phyloP scores from a whole-genome alignment of 2,329 filamentous ascomycete genomes.

The Fusarium ambrosium region DNA sequence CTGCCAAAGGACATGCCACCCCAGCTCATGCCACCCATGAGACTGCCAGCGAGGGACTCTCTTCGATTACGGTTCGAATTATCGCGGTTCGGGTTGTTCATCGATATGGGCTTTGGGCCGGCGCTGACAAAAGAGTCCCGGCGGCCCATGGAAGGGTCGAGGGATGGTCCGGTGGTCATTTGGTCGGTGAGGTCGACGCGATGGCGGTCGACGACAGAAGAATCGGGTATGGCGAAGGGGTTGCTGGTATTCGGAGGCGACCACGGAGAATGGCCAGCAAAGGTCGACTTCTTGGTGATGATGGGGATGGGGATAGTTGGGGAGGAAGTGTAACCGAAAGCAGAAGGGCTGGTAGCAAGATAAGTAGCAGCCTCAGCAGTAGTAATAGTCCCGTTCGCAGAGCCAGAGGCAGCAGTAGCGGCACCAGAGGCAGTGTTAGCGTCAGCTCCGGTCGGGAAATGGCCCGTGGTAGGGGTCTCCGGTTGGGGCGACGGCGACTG shows the following conservation, averaged over 20 bases:
- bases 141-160: constrained; percentile 70
- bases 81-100: constrained; percentile 74
- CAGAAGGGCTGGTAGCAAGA: constrained; percentile 32
- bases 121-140: constrained; percentile 76
- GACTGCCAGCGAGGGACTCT: constrained; percentile 73
- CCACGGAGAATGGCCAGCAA: constrained; percentile 4
- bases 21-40: constrained; percentile 93
- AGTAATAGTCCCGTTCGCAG: constrained; percentile 43
- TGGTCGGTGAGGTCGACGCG: constrained; percentile 52
- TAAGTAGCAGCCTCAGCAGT: constrained; percentile 43
- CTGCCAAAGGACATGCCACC: constrained; percentile 95
- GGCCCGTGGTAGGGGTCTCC: constrained; percentile 49
- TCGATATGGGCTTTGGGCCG: constrained; percentile 75
- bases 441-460: constrained; percentile 46
- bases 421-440: constrained; percentile 46
- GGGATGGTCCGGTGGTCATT: constrained; percentile 71
- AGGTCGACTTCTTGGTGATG: constrained; percentile 29
- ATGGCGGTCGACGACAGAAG: constrained; percentile 43
- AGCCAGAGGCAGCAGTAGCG: constrained; percentile 43
- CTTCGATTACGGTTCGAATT: constrained; percentile 69
- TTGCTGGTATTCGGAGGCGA: constrained; percentile 25
- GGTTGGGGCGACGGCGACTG: constrained; percentile 55
- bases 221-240: constrained; percentile 45
- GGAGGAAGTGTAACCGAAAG: constrained; percentile 37
- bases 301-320: constrained; percentile 52